phyloP scores from a whole-genome alignment of 257 asterid genomes.

The Solanum sitiens region DNA sequence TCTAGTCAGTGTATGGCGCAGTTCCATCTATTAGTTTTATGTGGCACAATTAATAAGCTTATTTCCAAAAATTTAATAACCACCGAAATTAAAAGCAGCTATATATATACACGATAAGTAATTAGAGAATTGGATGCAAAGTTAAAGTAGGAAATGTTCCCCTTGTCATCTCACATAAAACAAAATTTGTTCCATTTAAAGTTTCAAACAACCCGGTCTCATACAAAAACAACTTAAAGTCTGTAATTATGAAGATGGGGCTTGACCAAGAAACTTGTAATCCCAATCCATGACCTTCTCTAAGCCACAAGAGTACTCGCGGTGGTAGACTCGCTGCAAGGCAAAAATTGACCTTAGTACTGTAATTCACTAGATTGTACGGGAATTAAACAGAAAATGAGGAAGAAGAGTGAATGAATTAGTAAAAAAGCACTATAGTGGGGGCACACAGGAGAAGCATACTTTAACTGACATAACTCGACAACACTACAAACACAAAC shows the following conservation, averaged over 20 bases:
- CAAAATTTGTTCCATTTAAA: not conserved
- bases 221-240: not conserved
- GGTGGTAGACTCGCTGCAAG: conserved; percentile 30
- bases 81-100: not conserved
- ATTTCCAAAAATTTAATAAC: not conserved
- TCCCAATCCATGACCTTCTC: not conserved
- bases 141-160: not conserved
- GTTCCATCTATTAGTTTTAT: not conserved
- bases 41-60: not conserved
- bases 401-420: not conserved
- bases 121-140: not conserved
- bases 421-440: not conserved
- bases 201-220: not conserved
- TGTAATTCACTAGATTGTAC: not conserved
- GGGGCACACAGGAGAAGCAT: not conserved
- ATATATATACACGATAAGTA: not conserved
- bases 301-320: conserved; percentile 31
- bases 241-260: not conserved
- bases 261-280: not conserved
- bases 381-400: not conserved
- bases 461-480: not conserved
- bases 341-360: not conserved
- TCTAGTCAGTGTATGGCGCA: not conserved
- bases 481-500: not conserved
- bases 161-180: not conserved